These are phyloP conservation scores for Prorocentrum cordatum DNA, from an alignment of 169 alveolate genomes.

Conservation along the genomic window DNA sequence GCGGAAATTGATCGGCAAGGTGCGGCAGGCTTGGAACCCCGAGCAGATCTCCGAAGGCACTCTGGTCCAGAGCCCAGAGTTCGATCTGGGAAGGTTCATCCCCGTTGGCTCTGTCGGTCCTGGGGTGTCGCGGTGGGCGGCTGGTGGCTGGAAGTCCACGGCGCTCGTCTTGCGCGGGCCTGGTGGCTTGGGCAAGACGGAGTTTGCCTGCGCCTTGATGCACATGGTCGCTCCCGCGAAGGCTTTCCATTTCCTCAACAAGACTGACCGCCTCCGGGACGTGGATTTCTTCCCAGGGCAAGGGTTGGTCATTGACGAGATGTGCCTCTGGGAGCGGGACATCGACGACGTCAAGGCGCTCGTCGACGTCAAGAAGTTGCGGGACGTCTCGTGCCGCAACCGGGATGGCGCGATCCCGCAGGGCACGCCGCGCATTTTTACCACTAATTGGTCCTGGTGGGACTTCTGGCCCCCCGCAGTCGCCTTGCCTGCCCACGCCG, in stretches of 20 bases:
- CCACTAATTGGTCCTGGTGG: too few relatives aligned
- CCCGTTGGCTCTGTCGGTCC: not conserved
- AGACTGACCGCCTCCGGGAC: not conserved
- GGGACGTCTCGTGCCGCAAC: not conserved
- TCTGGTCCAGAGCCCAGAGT: not conserved
- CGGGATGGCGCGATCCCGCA: not conserved
- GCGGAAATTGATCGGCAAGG: not conserved
- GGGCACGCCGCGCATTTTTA: not conserved
- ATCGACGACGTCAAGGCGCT: not conserved
- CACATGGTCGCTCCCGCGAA: not conserved
- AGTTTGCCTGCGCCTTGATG: not conserved
- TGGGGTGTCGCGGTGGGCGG: not conserved
- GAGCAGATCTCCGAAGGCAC: not conserved
- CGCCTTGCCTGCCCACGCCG: too few relatives aligned
- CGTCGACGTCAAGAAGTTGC: not conserved
- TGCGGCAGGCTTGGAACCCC: not conserved
- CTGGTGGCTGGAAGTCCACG: not conserved
- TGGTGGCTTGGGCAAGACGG: not conserved
- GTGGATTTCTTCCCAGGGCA: not conserved
- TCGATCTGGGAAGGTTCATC: not conserved
- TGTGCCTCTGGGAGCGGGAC: not conserved
- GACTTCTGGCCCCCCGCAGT: too few relatives aligned
- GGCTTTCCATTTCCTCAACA: not conserved
- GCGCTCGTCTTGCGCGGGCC: not conserved
- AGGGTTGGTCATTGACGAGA: not conserved